phyloP scores from a whole-genome alignment of 2,329 filamentous ascomycete species.

The Ceratocystis diversiconidia region DNA sequence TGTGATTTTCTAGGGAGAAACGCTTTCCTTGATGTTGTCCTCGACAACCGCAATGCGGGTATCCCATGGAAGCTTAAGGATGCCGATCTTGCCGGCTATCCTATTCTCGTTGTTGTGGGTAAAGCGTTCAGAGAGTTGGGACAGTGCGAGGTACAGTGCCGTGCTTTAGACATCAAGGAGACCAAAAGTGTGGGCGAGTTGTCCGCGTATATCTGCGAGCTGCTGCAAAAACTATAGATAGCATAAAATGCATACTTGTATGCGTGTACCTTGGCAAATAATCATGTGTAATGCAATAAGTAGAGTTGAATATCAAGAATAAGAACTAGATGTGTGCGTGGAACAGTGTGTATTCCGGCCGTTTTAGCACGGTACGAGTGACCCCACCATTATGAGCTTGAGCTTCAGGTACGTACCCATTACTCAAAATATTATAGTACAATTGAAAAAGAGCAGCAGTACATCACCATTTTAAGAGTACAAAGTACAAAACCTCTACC shows the following conservation, averaged over 20 bases:
- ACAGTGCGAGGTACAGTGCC: slow-evolving; percentile 66
- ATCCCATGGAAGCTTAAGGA: slow-evolving; percentile 81
- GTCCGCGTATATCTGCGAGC: slow-evolving; percentile 30
- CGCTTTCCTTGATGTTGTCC: slow-evolving; percentile 42
- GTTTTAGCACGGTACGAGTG: background rate
- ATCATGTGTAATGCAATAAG: background rate
- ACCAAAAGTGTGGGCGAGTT: slow-evolving; percentile 40
- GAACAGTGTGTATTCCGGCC: background rate
- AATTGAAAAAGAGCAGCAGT: slow-evolving; percentile 4
- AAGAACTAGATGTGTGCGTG: background rate
- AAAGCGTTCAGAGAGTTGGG: slow-evolving; percentile 46
- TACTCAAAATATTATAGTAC: background rate
- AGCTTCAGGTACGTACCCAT: background rate
- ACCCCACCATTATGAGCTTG: background rate
- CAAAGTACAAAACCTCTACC: background rate
- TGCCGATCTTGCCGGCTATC: slow-evolving; percentile 80
- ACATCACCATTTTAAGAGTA: background rate
- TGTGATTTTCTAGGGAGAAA: background rate
- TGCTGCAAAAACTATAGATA: slow-evolving; percentile 27
- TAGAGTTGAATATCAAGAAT: background rate
- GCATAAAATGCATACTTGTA: background rate
- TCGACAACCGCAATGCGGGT: slow-evolving; percentile 57
- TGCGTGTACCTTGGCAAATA: background rate
- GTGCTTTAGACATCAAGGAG: slow-evolving; percentile 48
- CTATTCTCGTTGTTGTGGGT: slow-evolving; percentile 67